A percentile compares a stretch with the other conserved stretches of the same genome.
phyloP scores from a whole-genome alignment of 176 grass and related monocot genomes.

The Oryza meridionalis region DNA sequence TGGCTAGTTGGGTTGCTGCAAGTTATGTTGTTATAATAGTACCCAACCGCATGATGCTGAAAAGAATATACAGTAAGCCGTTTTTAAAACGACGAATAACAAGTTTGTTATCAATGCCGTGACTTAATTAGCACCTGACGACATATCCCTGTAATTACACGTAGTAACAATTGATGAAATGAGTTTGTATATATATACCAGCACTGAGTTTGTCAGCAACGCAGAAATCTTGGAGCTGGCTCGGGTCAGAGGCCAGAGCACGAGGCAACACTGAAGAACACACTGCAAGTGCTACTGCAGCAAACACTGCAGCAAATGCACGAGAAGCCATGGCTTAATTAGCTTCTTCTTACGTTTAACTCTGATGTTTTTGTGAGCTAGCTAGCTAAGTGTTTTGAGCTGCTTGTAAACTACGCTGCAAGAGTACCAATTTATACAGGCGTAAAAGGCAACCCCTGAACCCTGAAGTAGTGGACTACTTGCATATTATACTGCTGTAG shows the following conservation, averaged over 20 bases:
- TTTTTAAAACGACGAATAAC: neutral
- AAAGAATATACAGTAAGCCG: neutral
- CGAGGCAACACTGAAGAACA: slow-evolving; percentile 20
- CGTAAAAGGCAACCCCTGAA: slow-evolving; percentile 28
- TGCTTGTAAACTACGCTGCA: slow-evolving; percentile 20
- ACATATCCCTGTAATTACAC: neutral
- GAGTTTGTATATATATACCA: slow-evolving; percentile 29
- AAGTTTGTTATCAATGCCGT: neutral
- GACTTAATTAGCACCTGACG: neutral
- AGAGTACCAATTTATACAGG: slow-evolving; percentile 46
- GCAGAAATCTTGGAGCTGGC: slow-evolving; percentile 73
- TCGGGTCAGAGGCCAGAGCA: slow-evolving; percentile 56
- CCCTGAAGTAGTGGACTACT: slow-evolving; percentile 35
- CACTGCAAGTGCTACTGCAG: slow-evolving; percentile 12
- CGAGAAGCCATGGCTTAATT: slow-evolving; percentile 45
- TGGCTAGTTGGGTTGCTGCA: no score
- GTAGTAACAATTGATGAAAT: neutral
- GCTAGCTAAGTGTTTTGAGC: slow-evolving; percentile 11
- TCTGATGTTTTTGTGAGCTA: neutral
- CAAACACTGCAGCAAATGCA: slow-evolving; percentile 29
- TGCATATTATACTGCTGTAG: slow-evolving; percentile 20
- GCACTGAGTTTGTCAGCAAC: slow-evolving; percentile 54
- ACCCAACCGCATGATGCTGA: no score
- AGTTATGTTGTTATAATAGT: no score
- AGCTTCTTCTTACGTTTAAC: neutral